Evolutionary conservation across 768 basidiomycete genomes (phyloP), one percentile per base, ranked within the genome.

Genomic region (Psilocybe cubensis): DNA sequence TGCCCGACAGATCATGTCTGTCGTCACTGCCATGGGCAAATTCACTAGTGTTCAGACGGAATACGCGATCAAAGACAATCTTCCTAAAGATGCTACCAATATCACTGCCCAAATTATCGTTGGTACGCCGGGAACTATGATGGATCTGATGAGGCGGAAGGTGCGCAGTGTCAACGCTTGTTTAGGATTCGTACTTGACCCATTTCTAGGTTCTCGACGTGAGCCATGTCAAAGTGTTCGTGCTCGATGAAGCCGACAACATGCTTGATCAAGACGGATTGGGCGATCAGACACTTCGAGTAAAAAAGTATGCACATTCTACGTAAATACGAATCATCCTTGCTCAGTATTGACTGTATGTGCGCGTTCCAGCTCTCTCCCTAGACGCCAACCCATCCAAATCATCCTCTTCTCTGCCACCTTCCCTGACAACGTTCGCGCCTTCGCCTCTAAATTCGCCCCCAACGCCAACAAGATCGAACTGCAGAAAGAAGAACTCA

Each of bases 391-490:
- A 5, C 77, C 75, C 58, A 76, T 83, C 21, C 97, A 98, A 70
- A 94, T 94, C 63, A 87, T 98, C 57, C 87, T 98, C 50, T 99
- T 99, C 80, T 98, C 96, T 1, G 97, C 97, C 25, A 99, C 97
- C 4, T 99, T 98, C 83, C 92, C 94, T 20, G 94, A 96, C 68
- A 83, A 91, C 59, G 96, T 98, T 60, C 90, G 94, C 49, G 74
- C 73, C n/a, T 98, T 96, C 70, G 96, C 97, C 17, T 82, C 81
- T 63, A 92, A 92, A 66, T 96, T 98, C 71, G 96, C 96, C 14
- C 96, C 97, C 0, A 82, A 81, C 31, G 91, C 97, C 60, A 98
- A 99, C 82, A 94, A 96, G 78, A 98, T 99, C 66, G 91, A 94
- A 74, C 81, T 99, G 31, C 87, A 94, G 74, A 89, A 87, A 69